Evolutionary conservation across 1,284 basidiomycete genomes (phyloP), one percentile per base, ranked within the genome.

Genomic region (Tilletia walkeri): DNA sequence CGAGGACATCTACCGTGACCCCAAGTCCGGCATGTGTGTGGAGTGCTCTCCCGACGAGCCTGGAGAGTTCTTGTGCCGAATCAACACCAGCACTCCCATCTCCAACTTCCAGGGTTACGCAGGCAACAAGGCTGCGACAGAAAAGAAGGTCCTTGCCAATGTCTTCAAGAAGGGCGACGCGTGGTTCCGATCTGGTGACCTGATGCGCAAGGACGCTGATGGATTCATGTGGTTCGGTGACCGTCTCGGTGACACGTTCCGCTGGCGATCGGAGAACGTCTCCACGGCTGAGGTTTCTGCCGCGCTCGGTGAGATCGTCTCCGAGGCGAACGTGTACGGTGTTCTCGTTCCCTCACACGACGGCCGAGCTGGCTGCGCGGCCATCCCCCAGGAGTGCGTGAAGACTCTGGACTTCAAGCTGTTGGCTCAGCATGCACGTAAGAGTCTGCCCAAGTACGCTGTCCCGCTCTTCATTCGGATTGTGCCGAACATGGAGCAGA

Each of bases 161-260:
- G 84, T 84, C 3, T 77, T 84, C 16, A 67, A 20, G 5, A 79
- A 80, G 69, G 84, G 83, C 10, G 84, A 84, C 66, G 68, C 72
- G 12, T 84, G 76, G 76, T 84, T 84, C 77, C 72, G 83, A 4
- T 78, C 77, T 4, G 83, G 83, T 30, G 84, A 84, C 70, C 71
- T 84, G 41, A 75, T 84, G 70, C 71, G 71, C 53, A 74, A 74
- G 67, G 78, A 79, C 38, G 18, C 34, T 3, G 77, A 84, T 38
- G 84, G 84, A 2, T 76, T 76, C 75, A 82, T 75, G 74, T 84
- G 76, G 78, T 84, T 84, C 72, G 80, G 78, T 38, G 83, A 84
- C 69, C 69, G 77, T 16, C 73, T 81, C 71, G 80, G 80, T 38
- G 80, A 84, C 65, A 84, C 83, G 12, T 84, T 84, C 76, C 69